Base-by-base conservation (phyloP, 202 grass and related monocot genomes). In the Panicum hallii region DNA sequence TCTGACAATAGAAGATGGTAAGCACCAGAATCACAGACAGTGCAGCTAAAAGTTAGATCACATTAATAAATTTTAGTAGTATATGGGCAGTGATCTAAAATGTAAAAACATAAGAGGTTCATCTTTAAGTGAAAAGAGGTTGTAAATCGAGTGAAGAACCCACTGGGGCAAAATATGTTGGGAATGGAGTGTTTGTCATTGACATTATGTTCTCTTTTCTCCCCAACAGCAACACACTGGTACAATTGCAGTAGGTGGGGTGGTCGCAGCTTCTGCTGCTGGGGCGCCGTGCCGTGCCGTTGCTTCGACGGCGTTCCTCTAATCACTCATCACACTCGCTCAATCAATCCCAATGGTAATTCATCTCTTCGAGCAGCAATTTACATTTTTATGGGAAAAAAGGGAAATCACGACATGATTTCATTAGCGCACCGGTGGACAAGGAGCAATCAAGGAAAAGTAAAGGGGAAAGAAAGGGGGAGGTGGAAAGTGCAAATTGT, bases 401-500 rank as follows among this genome's bases (percentile, higher is more conserved):
- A 36, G 48, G 11, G 22, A 23, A 54, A 34, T 49, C 15, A 52
- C 56, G 13, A 2, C 34, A 64, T 52, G n/a, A 71, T 78, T 50
- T 56, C 61, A 77, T 20, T 45, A 80, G 67, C 34, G 4, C 20
- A 10, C 56, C 0, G 50, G 38, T 4, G 42, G 63, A 45, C 45
- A 76, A 47, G 48, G 42, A 38, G 60, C 54, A 57, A 72, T 38
- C n/a, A 65, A 56, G 75, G 54, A 53, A 74, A 50, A 84, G 26
- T 26, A 61, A 83, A 84, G 20, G 3, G 1, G 26, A 86, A 67
- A 70, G 38, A 41, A 28, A 72, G 68, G 58, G 17, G 38, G 26
- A 74, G 30, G 79, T 76, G 56, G 52, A 77, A 83, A 86, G 77
- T 49, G 74, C 28, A 52, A 94, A 72, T 1, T 77, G 73, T 86